A percentile compares a stretch with the other conserved stretches of the same genome.
These are phyloP conservation scores for Acer saccharum DNA, from an alignment of 345 rosid species.

Conservation along the genomic window DNA sequence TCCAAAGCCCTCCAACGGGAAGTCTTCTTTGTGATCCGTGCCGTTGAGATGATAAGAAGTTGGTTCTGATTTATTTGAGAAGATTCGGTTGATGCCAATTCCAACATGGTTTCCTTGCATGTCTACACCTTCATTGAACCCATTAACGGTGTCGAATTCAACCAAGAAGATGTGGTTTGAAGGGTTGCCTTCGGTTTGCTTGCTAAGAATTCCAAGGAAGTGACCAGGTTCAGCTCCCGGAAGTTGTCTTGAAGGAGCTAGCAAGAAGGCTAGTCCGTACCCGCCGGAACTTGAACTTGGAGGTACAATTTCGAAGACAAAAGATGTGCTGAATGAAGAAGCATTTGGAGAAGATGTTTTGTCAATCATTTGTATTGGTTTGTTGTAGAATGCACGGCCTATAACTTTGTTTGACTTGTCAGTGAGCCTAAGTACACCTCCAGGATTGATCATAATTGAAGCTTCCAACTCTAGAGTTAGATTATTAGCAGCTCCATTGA, in stretches of 20 bases:
- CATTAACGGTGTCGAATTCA: constrained; percentile 62
- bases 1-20: constrained; percentile 38
- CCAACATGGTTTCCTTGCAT: constrained; percentile 49
- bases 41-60: constrained; percentile 21
- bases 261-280: constrained; percentile 54
- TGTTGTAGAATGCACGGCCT: constrained; percentile 56
- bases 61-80: constrained; percentile 16
- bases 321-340: constrained; percentile 49
- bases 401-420: constrained; percentile 21
- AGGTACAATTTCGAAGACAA: constrained; percentile 50
- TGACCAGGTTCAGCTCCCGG: constrained; percentile 36
- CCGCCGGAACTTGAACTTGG: constrained; percentile 44
- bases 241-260: constrained; percentile 43
- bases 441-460: constrained; percentile 25
- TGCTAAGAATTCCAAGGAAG: constrained; percentile 51
- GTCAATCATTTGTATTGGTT: constrained; percentile 31
- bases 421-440: constrained; percentile 53
- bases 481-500: constrained; percentile 7
- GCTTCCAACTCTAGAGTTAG: constrained; percentile 23
- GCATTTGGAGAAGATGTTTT: constrained; percentile 10
- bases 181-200: not conserved
- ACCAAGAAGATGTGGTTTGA: constrained; percentile 52
- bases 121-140: constrained; percentile 27
- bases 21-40: constrained; percentile 19
- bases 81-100: constrained; percentile 51